Evolutionary conservation across 2,329 filamentous ascomycete species (phyloP).

Genomic region (Phialemonium atrogriseum): DNA sequence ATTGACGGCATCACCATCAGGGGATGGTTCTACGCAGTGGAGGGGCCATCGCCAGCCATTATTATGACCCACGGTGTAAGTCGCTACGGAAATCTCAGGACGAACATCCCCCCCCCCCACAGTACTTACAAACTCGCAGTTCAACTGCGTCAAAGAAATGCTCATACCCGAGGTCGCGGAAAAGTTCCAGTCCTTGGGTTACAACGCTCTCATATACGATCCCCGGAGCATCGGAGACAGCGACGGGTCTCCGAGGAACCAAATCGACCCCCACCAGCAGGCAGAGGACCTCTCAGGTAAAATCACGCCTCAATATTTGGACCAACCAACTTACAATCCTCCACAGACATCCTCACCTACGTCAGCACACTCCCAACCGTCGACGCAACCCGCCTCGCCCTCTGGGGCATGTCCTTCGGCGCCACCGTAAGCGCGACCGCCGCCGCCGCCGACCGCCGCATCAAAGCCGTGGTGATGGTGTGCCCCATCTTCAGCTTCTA

Average conservation of each 20-base stretch:
- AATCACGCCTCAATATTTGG: no score
- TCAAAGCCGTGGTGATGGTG: conserved; percentile 10
- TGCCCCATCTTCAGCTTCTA: conserved; percentile 15
- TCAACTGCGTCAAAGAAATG: conserved; percentile 20
- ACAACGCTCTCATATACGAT: conserved; percentile 16
- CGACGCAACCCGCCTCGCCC: conserved; percentile 8
- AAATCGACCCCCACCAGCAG: conserved; percentile 11
- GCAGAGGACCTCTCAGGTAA: conserved; percentile 12
- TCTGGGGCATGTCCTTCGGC: conserved; percentile 18
- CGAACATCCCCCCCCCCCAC: neutral
- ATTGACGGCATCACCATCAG: conserved; percentile 13
- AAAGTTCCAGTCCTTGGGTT: conserved; percentile 11
- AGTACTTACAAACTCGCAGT: conserved; percentile 8
- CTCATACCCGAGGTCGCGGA: conserved; percentile 12
- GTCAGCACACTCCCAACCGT: conserved; percentile 9
- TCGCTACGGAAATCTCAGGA: no score
- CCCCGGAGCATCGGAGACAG: conserved; percentile 14
- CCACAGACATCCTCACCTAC: conserved; percentile 10
- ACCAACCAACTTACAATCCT: neutral
- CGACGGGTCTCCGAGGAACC: conserved; percentile 13
- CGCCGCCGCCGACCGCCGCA: conserved; percentile 13
- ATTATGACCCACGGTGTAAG: conserved; percentile 17
- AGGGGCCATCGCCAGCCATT: conserved; percentile 9
- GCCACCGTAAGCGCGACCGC: conserved; percentile 6
- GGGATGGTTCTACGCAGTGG: conserved; percentile 11